Conservation (phyloP, 495 filamentous ascomycete genomes). For the Monascus purpureus region DNA sequence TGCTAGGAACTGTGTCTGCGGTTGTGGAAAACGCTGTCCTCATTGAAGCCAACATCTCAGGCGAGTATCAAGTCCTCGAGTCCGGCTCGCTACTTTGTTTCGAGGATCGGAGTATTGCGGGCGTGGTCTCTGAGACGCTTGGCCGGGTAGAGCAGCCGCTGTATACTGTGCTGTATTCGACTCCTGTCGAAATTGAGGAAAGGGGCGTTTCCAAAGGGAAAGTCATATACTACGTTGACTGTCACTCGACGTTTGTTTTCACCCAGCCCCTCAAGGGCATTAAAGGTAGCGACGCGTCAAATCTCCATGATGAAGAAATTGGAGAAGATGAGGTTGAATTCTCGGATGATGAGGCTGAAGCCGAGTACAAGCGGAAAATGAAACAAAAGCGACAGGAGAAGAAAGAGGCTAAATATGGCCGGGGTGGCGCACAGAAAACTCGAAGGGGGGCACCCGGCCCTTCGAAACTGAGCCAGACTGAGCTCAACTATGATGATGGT, state of each 20-base stretch:
- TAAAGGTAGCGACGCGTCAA: conserved; percentile 86
- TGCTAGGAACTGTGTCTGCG: conserved; percentile 57
- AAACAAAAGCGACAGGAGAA: conserved; percentile 44
- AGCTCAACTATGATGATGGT: conserved; percentile 45
- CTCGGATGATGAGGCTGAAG: conserved; percentile 89
- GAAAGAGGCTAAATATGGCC: conserved; percentile 26
- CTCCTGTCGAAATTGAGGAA: conserved; percentile 47
- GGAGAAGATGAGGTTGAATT: conserved; percentile 78
- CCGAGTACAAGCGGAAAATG: conserved; percentile 58
- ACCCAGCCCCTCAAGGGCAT: conserved; percentile 60
- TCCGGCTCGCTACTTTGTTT: conserved; percentile 69
- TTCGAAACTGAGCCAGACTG: conserved; percentile 27
- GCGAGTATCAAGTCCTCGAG: conserved; percentile 72
- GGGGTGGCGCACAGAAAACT: conserved; percentile 18
- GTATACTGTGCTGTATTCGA: conserved; percentile 63
- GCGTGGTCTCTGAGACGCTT: conserved; percentile 65
- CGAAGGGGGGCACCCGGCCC: conserved; percentile 17
- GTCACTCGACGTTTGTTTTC: conserved; percentile 66
- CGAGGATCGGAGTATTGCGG: conserved; percentile 60
- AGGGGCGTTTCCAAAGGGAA: conserved; percentile 49
- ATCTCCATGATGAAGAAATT: conserved; percentile 88
- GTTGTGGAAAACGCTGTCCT: conserved; percentile 64
- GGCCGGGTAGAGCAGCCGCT: conserved; percentile 70
- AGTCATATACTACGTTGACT: conserved; percentile 60
- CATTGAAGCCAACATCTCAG: conserved; percentile 64